Evolutionary conservation across 176 grass and related monocot species (phyloP), one percentile per base, ranked within the genome.

Genomic region (Oryza nivara): DNA sequence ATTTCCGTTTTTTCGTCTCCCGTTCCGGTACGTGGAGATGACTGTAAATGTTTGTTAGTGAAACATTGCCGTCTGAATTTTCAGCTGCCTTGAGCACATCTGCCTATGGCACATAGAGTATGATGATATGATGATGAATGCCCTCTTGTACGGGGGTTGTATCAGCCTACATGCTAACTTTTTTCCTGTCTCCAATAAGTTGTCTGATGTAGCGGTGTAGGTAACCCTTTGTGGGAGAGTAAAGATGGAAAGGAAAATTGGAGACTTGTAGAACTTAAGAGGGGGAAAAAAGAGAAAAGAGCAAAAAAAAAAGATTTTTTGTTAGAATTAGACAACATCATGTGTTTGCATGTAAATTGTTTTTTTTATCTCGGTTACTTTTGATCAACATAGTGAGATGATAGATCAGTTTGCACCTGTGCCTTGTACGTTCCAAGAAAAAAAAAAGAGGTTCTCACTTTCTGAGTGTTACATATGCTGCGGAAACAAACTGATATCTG

Each of bases 1-100:
- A 96, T 74, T 99, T 92, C 85, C 80, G 63, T 2, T 99, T 99
- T 72, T 99, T 99, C 5, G 9, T 65, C 43, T 67, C 71, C 58
- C 91, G 89, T 74, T 92, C 82, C 11, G 84, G 81, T 28, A 76
- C 38, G 4, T 90, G 91, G 89, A 92, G 93, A 86, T 99, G 91
- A 92, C 67, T 93, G 88, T 92, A 97, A 76, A 90, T 92, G 80
- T 52, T 78, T 80, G 28, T 60, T 76, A 81, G 56, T n/a, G 34
- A 80, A 34, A 38, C 73, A 36, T 81, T 25, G 40, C 48, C 47
- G 13, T 60, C 54, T 45, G 65, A 86, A 84, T 43, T 43, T 43
- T 65, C 45, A 78, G 69, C 72, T 77, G 9, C 43, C 56, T 36
- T 20, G 20, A 41, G 40, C 61, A 74, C 68, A 19, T 36, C 14